phyloP scores from a whole-genome alignment of 768 basidiomycete species.

The Cystofilobasidium bisporidii region DNA sequence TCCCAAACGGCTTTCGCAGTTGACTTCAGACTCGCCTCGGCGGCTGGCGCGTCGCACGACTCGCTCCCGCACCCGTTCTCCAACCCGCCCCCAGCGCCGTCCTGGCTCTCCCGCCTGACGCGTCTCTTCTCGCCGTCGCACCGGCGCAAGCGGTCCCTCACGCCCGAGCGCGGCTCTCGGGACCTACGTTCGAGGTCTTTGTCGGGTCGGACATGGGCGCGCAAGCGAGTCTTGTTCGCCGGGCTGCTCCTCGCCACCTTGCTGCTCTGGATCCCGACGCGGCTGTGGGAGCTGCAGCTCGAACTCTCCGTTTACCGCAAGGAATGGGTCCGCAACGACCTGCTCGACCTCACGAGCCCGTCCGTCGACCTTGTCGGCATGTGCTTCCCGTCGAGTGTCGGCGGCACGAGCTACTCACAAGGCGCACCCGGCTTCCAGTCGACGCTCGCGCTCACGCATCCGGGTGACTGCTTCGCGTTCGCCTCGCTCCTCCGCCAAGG shows the following conservation, averaged over 20 bases:
- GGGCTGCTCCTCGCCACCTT: constrained; percentile 38
- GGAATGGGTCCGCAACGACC: constrained; percentile 62
- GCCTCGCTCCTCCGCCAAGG: constrained; percentile 61
- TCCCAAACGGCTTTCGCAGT: background rate
- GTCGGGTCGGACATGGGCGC: too few species aligned
- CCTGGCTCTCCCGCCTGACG: background rate
- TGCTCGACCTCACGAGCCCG: constrained; percentile 51
- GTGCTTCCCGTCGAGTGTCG: constrained; percentile 58
- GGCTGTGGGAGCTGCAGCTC: constrained; percentile 60
- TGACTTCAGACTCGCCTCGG: background rate
- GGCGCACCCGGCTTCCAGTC: constrained; percentile 64
- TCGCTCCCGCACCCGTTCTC: background rate
- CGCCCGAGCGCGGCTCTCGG: background rate
- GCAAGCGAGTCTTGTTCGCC: too few species aligned
- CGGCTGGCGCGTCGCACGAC: background rate
- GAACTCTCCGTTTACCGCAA: constrained; percentile 71
- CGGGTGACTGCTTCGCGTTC: constrained; percentile 87
- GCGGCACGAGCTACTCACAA: constrained; percentile 39
- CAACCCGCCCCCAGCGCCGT: background rate
- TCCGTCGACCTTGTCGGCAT: constrained; percentile 46
- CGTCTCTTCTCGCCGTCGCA: background rate
- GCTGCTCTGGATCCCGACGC: constrained; percentile 49
- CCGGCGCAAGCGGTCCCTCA: background rate
- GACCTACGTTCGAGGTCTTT: too few species aligned
- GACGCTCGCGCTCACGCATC: constrained; percentile 64